Percentiles rank a stretch among this genome's conserved stretches.
Evolutionary conservation across 257 asterid genomes (phyloP).

Genomic region (Solanum etuberosum): DNA sequence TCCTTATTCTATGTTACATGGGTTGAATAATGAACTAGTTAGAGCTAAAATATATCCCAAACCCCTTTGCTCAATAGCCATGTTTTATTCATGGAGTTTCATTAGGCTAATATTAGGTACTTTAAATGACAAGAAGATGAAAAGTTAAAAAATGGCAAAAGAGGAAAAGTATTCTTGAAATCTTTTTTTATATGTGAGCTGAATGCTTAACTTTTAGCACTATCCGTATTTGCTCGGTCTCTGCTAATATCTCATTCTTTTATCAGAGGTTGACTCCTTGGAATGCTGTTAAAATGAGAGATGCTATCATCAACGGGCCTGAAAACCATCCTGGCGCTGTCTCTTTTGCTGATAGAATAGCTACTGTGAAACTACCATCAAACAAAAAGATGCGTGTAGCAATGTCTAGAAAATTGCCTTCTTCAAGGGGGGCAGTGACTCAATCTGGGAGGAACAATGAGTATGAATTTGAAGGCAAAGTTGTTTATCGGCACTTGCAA

Average conservation of each 20-base stretch:
- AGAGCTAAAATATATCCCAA: background rate
- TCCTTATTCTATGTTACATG: background rate
- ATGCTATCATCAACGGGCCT: constrained; percentile 78
- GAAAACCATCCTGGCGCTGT: constrained; percentile 86
- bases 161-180: background rate
- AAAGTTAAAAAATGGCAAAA: background rate
- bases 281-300: constrained; percentile 77
- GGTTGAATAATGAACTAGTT: background rate
- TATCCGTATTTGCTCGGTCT: background rate
- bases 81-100: background rate
- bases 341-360: constrained; percentile 53
- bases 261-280: constrained; percentile 92
- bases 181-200: background rate
- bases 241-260: background rate
- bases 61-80: background rate
- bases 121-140: background rate
- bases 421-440: constrained; percentile 64
- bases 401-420: constrained; percentile 69
- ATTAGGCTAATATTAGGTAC: background rate
- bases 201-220: background rate
- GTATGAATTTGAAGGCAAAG: constrained; percentile 77
- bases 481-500: constrained; percentile 77
- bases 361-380: constrained; percentile 37
- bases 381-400: constrained; percentile 41
- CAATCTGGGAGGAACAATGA: constrained; percentile 52